Evolutionary conservation across 768 basidiomycete genomes (phyloP).

Genomic region (Kwoniella pini): DNA sequence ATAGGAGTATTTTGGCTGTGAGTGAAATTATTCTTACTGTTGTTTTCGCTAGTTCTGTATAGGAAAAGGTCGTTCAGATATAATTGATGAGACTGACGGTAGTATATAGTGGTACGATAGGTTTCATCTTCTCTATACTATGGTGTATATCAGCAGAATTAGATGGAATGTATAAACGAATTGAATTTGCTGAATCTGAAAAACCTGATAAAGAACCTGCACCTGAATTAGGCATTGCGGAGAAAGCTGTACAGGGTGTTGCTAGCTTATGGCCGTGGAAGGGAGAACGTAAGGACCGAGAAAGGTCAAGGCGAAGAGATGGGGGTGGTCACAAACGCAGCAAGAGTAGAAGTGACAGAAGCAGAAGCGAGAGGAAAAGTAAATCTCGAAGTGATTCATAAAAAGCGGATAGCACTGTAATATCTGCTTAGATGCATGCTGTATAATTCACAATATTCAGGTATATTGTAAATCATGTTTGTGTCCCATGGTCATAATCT

Average conservation of each 20-base stretch:
- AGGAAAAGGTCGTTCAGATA: too few relatives aligned
- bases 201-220: background rate
- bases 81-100: too few relatives aligned
- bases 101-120: conserved; percentile 11
- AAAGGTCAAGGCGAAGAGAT: background rate
- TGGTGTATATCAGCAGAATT: conserved; percentile 8
- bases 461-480: too few relatives aligned
- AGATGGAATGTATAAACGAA: background rate
- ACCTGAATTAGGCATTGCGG: conserved; percentile 1
- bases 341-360: background rate
- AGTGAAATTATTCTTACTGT: conserved; percentile 5
- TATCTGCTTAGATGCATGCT: too few relatives aligned
- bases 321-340: background rate
- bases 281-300: background rate
- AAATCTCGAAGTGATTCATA: too few relatives aligned
- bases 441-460: too few relatives aligned
- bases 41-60: too few relatives aligned
- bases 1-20: conserved; percentile 16
- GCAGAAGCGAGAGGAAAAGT: background rate
- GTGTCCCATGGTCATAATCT: too few relatives aligned
- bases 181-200: conserved; percentile 1
- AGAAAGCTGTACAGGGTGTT: conserved; percentile 1
- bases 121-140: conserved; percentile 4
- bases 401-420: too few relatives aligned
- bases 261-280: conserved; percentile 7